Conservation (phyloP, 164 flowering plant species). For the Sedum album region DNA sequence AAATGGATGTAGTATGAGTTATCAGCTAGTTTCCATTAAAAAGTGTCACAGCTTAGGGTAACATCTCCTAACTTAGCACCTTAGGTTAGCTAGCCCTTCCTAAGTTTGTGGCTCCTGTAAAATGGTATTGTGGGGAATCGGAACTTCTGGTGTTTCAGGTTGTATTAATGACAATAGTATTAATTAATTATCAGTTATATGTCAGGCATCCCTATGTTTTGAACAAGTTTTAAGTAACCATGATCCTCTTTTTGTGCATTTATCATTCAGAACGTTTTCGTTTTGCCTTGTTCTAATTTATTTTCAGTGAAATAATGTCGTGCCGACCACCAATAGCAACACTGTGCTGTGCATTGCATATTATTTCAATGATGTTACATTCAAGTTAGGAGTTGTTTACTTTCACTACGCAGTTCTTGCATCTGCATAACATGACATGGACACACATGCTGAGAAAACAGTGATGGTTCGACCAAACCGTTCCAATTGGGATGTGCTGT, state of each 20-base stretch:
- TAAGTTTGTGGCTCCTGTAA: constrained; percentile 2
- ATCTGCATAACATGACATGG: no score
- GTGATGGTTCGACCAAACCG: no score
- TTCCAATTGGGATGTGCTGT: no score
- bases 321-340: background rate
- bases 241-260: no score
- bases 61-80: constrained; percentile 7
- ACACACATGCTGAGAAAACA: no score
- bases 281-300: background rate
- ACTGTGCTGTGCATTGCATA: background rate
- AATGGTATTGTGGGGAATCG: background rate
- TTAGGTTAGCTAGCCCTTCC: constrained; percentile 1
- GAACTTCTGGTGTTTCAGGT: background rate
- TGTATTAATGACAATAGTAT: background rate
- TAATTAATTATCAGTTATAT: background rate
- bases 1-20: constrained; percentile 4
- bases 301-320: background rate
- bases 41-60: constrained; percentile 1
- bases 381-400: no score
- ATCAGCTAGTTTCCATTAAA: background rate
- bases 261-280: no score
- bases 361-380: background rate
- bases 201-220: background rate
- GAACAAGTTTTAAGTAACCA: no score
- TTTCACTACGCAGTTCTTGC: no score